Evolutionary conservation across 805 yeast species (phyloP).

Genomic region (Ogataea corticis): DNA sequence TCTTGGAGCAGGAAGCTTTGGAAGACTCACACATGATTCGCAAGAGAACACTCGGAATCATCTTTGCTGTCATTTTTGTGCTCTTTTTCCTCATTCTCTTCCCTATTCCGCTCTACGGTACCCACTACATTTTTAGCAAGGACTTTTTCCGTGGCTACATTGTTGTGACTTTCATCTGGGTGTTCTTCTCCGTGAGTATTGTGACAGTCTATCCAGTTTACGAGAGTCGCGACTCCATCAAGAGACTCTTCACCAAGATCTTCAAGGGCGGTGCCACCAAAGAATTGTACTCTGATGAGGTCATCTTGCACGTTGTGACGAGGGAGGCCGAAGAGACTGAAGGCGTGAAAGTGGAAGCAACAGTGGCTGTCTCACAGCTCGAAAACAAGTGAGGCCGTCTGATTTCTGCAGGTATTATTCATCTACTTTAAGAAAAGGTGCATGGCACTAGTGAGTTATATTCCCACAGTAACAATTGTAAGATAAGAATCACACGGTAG

Average conservation of each 20-base stretch:
- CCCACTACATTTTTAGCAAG: constrained; percentile 39
- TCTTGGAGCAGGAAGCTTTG: constrained; percentile 24
- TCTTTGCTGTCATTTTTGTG: constrained; percentile 27
- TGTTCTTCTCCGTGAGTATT: constrained; percentile 37
- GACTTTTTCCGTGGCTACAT: constrained; percentile 41
- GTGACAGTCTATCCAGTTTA: constrained; percentile 49
- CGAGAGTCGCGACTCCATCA: constrained; percentile 38
- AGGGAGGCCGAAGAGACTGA: not conserved
- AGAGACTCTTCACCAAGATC: constrained; percentile 9
- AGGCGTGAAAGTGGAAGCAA: not conserved
- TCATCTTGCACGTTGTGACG: constrained; percentile 6
- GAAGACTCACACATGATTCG: constrained; percentile 27
- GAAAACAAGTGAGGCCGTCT: not conserved
- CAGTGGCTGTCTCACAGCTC: not conserved
- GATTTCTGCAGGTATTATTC: no score
- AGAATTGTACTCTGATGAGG: constrained; percentile 8
- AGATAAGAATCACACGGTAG: no score
- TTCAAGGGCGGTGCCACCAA: not conserved
- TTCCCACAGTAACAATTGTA: no score
- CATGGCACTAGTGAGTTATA: no score
- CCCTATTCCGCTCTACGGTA: constrained; percentile 44
- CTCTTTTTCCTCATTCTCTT: constrained; percentile 32
- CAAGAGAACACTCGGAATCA: constrained; percentile 31
- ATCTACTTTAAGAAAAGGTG: no score
- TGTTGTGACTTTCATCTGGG: constrained; percentile 41